Base-by-base conservation (phyloP, 805 yeast genomes). In the Kodamaea kaohsiungensis region DNA sequence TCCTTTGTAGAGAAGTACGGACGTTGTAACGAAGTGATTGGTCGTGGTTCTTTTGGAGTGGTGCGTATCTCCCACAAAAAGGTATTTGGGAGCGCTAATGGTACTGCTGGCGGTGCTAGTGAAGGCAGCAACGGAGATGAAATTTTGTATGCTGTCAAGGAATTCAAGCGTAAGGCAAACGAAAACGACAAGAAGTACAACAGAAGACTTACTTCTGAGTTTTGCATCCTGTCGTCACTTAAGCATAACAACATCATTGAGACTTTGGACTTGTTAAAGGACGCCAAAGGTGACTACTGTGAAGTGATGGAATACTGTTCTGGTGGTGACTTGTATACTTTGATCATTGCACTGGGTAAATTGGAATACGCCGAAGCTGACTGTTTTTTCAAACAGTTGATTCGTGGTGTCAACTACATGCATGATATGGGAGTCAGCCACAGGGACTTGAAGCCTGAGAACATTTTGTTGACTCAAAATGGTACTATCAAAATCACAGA, bases 41-140 rank as follows among this genome's bases (percentile, higher is more conserved):
- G 99, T 22, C 82, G 89, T 50, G 98, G 98, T 17, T 86, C 97
- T 0, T 93, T 89, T 75, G 99, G 99, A 16, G 90, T 91, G 46
- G 98, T 93, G 17, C 79, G 97, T 56, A 83, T 95, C 4, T 82
- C 96, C 6, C 98, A 92, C 75, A 87, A 87, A 67, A 84, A 82
- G 62, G 59, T 72, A 8, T 61, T 52, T 27, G 40, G 27, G 13
- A 19, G 13, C 16, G 39, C 50, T 19, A 17, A 49, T 3, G 38
- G 25, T 19, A 25, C 53, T 39, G 45, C 52, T 35, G 56, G 50
- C n/a, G 63, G 42, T 38, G 42, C 45, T 10, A 40, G 25, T 12
- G 45, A 19, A 17, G 45, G 19, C 25, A 19, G 60, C 16, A 64
- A 53, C 18, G 49, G 15, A n/a, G 65, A 64, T 22, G 86, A 82